These are phyloP conservation scores for Trypanosoma lewisi DNA, from an alignment of 208 protist species.

Conservation along the genomic window DNA sequence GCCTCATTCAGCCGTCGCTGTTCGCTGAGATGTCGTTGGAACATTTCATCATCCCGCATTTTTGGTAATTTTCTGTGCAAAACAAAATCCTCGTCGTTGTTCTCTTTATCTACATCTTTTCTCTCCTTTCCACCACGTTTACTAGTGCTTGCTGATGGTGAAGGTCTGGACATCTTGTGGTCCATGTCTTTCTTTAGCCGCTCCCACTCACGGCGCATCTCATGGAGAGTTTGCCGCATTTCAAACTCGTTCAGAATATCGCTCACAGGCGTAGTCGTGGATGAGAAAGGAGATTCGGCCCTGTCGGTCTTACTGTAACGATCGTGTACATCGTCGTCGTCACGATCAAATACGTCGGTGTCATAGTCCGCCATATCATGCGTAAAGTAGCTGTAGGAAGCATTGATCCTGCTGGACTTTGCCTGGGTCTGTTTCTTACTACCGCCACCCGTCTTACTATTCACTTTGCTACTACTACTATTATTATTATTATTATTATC, in stretches of 20 bases:
- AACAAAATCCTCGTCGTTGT: conserved; percentile 31
- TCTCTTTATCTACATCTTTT: background rate
- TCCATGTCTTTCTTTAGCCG: conserved; percentile 29
- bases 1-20: conserved; percentile 20
- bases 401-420: background rate
- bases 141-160: background rate
- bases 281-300: background rate
- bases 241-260: conserved; percentile 18
- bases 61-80: conserved; percentile 9
- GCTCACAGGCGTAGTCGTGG: background rate
- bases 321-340: background rate
- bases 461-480: conserved; percentile 5
- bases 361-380: background rate
- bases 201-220: conserved; percentile 28
- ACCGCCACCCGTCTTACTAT: background rate
- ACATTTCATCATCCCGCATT: background rate
- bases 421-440: background rate
- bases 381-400: background rate
- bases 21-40: background rate
- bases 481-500: conserved; percentile 2
- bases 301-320: background rate
- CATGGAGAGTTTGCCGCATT: conserved; percentile 4
- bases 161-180: conserved; percentile 4
- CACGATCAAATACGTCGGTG: background rate
- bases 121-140: background rate